Base-by-base conservation (phyloP, 441 rosid genomes). In the Gossypium davidsonii region DNA sequence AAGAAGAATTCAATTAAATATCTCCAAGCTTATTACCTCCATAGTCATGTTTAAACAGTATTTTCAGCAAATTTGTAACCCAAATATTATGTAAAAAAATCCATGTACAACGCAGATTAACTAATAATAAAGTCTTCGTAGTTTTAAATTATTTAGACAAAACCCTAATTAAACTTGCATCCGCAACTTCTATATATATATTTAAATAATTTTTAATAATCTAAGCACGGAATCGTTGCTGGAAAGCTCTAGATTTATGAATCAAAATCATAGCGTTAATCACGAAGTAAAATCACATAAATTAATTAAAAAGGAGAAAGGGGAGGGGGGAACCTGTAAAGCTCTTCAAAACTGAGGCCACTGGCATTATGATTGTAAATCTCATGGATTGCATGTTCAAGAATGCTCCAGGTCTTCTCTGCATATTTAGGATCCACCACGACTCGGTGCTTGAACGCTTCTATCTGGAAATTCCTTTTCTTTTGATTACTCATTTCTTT, bases 401-500 rank as follows among this genome's bases (percentile, higher is more conserved):
- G 86, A 76, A 87, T 79, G 83, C 74, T 90, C 96, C 96, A 90
- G 2, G 90, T 87, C 87, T 87, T 90, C 28, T 90, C 91, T 39
- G 96, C 88, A 71, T 90, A 90, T 77, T 90, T 90, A 12, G 93
- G 96, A 86, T 90, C 96, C 78, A 88, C 92, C 71, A 88, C 93
- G 17, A 90, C 93, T 62, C 88, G 81, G 76, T 90, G 91, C 84
- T 90, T 90, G 79, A 90, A 90, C 69, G 93, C 95, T 81, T 90
- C 95, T 74, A 90, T 90, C 77, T 88, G 93, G 76, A 90, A 90
- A 79, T 82, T 88, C 80, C 89, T 84, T 85, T 85, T 88, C 89
- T 86, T 90, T 83, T 84, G 92, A 80, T 85, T 85, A 79, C 91
- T 88, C 92, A 87, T 88, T 53, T 59, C 26, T 26, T 60, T 31